Percentiles rank a stretch among this genome's conserved stretches.
These are phyloP conservation scores for Tricholoma matsutake DNA, from an alignment of 768 basidiomycete genomes.

Conservation along the genomic window DNA sequence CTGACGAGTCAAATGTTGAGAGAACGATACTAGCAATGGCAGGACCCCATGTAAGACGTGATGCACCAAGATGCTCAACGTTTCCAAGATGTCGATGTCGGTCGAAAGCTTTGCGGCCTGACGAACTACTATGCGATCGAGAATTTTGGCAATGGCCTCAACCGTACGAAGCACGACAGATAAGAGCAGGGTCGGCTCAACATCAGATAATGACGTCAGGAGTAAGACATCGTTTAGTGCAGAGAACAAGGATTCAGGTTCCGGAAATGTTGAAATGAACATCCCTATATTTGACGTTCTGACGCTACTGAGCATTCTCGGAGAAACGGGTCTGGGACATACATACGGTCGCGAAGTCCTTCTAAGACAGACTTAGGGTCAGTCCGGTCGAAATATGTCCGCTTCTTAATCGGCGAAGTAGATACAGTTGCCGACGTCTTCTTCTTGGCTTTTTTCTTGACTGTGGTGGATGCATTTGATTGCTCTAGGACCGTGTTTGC, in stretches of 20 bases:
- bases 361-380: conserved; percentile 19
- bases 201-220: conserved; percentile 22
- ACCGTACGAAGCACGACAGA: conserved; percentile 29
- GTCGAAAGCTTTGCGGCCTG: not conserved
- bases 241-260: conserved; percentile 22
- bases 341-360: conserved; percentile 9
- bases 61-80: conserved; percentile 13
- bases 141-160: conserved; percentile 22
- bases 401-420: conserved; percentile 7
- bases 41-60: conserved; percentile 17
- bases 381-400: conserved; percentile 6
- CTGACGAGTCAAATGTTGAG: conserved; percentile 1
- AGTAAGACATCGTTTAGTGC: conserved; percentile 28
- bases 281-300: not conserved
- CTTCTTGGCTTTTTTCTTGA: conserved; percentile 20
- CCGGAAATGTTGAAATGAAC: conserved; percentile 7
- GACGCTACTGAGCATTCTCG: not conserved
- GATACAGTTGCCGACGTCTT: conserved; percentile 6
- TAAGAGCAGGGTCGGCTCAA: conserved; percentile 23
- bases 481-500: conserved; percentile 13
- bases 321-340: not conserved
- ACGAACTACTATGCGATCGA: conserved; percentile 7
- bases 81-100: conserved; percentile 19
- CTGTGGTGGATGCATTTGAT: not conserved
- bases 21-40: conserved; percentile 11